A percentile compares a stretch with the other conserved stretches of the same genome.
Evolutionary conservation across 2,329 filamentous ascomycete species (phyloP).

Genomic region (Microcyclosporella mali): DNA sequence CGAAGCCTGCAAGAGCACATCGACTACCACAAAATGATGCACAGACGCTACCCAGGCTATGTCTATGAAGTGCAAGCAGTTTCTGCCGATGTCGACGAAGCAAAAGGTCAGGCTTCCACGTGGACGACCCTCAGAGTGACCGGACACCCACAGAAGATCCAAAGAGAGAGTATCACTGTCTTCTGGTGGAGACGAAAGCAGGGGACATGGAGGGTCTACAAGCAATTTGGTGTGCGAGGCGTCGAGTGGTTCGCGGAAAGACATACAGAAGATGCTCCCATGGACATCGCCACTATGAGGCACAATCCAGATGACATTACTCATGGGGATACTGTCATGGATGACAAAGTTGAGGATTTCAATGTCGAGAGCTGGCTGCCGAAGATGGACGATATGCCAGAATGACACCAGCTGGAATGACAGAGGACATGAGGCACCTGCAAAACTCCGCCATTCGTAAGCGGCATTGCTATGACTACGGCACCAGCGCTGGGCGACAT

Average conservation of each 20-base stretch:
- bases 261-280: not conserved
- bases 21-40: constrained; percentile 7
- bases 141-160: constrained; percentile 6
- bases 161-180: constrained; percentile 7
- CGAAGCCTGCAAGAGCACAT: constrained; percentile 6
- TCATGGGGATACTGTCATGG: too few species aligned
- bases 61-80: constrained; percentile 7
- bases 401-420: not conserved
- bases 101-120: constrained; percentile 4
- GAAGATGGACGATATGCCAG: not conserved
- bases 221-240: constrained; percentile 4
- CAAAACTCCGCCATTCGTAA: not conserved
- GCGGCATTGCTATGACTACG: too few species aligned
- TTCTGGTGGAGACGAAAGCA: constrained; percentile 7
- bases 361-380: not conserved
- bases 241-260: not conserved
- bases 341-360: too few species aligned
- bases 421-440: not conserved
- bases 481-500: too few species aligned
- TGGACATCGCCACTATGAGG: too few species aligned
- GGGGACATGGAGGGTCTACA: constrained; percentile 2
- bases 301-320: too few species aligned
- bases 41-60: constrained; percentile 5
- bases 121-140: constrained; percentile 5
- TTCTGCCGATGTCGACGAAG: constrained; percentile 9